phyloP scores from a whole-genome alignment of 2,329 filamentous ascomycete species.

The Cladosporium phlei region DNA sequence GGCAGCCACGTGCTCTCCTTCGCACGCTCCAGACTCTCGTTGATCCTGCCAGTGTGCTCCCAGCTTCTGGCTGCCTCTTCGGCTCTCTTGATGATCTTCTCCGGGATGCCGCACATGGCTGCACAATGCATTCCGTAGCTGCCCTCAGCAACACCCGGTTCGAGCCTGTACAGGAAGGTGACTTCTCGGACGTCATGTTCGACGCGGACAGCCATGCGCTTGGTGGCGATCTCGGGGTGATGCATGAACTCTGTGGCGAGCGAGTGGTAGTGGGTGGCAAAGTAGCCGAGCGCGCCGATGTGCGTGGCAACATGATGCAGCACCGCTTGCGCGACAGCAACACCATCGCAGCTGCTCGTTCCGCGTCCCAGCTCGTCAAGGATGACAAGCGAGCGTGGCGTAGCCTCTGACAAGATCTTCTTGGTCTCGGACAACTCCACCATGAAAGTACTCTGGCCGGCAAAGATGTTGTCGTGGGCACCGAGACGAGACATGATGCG shows the following conservation, averaged over 20 bases:
- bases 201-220: conserved; percentile 91
- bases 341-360: conserved; percentile 91
- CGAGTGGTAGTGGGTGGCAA: conserved; percentile 95
- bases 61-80: conserved; percentile 85
- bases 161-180: conserved; percentile 94
- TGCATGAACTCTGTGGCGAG: conserved; percentile 83
- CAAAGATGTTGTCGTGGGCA: conserved; percentile 98
- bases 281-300: conserved; percentile 91
- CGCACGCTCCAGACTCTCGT: conserved; percentile 78
- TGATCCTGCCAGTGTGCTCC: conserved; percentile 90
- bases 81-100: conserved; percentile 75
- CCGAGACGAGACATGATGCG: conserved; percentile 98
- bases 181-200: conserved; percentile 78
- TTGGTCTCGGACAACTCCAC: conserved; percentile 96
- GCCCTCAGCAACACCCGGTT: conserved; percentile 88
- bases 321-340: conserved; percentile 92
- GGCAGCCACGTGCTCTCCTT: conserved; percentile 70
- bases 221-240: conserved; percentile 81
- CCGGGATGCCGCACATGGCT: conserved; percentile 91
- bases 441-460: conserved; percentile 95
- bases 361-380: conserved; percentile 93
- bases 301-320: conserved; percentile 94
- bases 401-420: conserved; percentile 93
- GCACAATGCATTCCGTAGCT: conserved; percentile 99
- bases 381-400: conserved; percentile 89